Evolutionary conservation across 1,284 basidiomycete species (phyloP), one percentile per base, ranked within the genome.

Genomic region (Tremellales sp.): DNA sequence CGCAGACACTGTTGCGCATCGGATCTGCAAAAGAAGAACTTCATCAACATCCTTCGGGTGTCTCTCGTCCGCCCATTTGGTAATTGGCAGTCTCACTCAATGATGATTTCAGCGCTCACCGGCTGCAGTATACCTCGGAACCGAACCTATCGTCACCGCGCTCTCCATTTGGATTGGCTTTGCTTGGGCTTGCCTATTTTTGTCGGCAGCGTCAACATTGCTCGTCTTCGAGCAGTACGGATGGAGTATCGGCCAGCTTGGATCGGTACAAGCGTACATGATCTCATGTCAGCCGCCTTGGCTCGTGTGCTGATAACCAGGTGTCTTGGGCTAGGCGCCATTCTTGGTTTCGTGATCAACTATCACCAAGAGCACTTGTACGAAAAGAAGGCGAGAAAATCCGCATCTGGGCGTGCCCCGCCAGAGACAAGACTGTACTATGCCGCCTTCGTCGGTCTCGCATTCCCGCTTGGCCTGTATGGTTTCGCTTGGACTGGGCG

Each of bases 281-380:
- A 26, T 23, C 4, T 13, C 27, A 1, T 31, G 24, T 24, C 19
- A 7, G 36, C 19, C 2, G 23, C 36, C 22, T 43, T 24, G 10
- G 24, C 4, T 19, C 11, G 11, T 40, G 22, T 26, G 24, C 44
- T 47, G 35, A 41, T 13, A 21, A 12, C n/a, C 40, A 67, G 70
- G 11, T 50, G 55, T 2, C 60, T 70, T 6, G 59, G 84, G 56
- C 59, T 78, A 31, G 89, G 88, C 10, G 82, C 85, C 2, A 79
- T 82, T 57, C 52, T 89, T 35, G 89, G 87, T 0, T 84, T 85
- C 35, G 60, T 85, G 22, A 82, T 84, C 36, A 85, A 89, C 68
- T 68, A 43, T 50, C 71, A 64, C 48, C 68, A 70, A 52, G 67
- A 71, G 43, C 25, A 52, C 23, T 54, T 71, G 12, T 71, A 69